These are phyloP conservation scores for Grigorovia jiainica DNA, from an alignment of 805 yeast genomes.

Conservation along the genomic window DNA sequence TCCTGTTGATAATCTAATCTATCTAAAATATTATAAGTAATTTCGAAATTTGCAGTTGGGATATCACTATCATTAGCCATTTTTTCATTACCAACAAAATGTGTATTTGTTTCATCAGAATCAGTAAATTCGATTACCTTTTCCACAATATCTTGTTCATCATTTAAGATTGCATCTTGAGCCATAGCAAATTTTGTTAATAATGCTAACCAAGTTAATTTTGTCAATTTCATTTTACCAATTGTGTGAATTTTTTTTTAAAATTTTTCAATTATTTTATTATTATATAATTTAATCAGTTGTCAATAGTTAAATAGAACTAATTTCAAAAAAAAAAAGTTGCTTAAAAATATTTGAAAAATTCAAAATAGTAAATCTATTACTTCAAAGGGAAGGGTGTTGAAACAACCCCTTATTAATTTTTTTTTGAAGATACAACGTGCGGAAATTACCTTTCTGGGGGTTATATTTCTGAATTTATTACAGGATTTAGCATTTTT, in stretches of 20 bases:
- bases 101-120: background rate
- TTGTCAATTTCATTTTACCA: slow-evolving; percentile 6
- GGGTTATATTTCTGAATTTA: too few species aligned
- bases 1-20: slow-evolving; percentile 31
- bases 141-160: slow-evolving; percentile 4
- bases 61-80: slow-evolving; percentile 1
- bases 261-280: too few species aligned
- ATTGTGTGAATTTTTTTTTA: too few species aligned
- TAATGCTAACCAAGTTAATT: slow-evolving; percentile 4
- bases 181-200: background rate
- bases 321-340: too few species aligned
- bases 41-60: slow-evolving; percentile 30
- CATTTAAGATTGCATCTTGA: background rate
- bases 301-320: too few species aligned
- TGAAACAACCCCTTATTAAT: too few species aligned
- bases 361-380: too few species aligned
- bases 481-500: too few species aligned
- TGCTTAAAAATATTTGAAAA: too few species aligned
- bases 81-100: background rate
- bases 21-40: slow-evolving; percentile 42
- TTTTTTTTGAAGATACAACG: too few species aligned
- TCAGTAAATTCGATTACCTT: background rate
- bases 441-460: background rate
- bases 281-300: too few species aligned
- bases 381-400: too few species aligned